A percentile compares a stretch with the other conserved stretches of the same genome.
Conservation (phyloP, 805 yeast species). For the Saturnispora sekii region DNA sequence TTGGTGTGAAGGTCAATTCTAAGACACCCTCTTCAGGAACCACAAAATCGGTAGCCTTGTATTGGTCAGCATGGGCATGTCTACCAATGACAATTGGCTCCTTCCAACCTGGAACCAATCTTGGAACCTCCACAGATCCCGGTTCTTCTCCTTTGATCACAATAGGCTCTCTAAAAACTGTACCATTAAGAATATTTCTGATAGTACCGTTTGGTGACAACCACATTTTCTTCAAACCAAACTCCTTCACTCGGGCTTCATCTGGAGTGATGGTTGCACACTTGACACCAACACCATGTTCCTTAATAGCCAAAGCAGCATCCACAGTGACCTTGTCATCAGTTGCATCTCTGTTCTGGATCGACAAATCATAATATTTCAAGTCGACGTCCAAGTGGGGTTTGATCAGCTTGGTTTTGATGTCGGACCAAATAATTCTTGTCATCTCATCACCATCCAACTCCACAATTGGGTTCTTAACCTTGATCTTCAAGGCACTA, state of each 20-base stretch:
- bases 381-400: slow-evolving; percentile 68
- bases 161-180: slow-evolving; percentile 79
- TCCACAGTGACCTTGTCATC: slow-evolving; percentile 67
- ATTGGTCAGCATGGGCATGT: slow-evolving; percentile 81
- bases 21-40: slow-evolving; percentile 59
- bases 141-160: slow-evolving; percentile 43
- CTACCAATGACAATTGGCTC: slow-evolving; percentile 78
- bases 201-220: slow-evolving; percentile 79
- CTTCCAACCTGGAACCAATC: slow-evolving; percentile 73
- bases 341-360: slow-evolving; percentile 59
- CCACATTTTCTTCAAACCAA: slow-evolving; percentile 72
- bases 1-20: slow-evolving; percentile 57
- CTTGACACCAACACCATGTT: slow-evolving; percentile 73
- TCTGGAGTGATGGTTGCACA: slow-evolving; percentile 86
- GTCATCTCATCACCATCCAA: slow-evolving; percentile 86
- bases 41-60: slow-evolving; percentile 68
- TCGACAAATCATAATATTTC: slow-evolving; percentile 67
- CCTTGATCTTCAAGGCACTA: slow-evolving; percentile 46
- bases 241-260: slow-evolving; percentile 70
- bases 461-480: slow-evolving; percentile 66
- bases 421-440: slow-evolving; percentile 70
- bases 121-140: slow-evolving; percentile 46
- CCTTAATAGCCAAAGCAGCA: slow-evolving; percentile 64
- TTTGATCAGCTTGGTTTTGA: slow-evolving; percentile 54
- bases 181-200: slow-evolving; percentile 72